Base-by-base conservation (phyloP, 179 eudicot species). In the Spergularia azorica region DNA sequence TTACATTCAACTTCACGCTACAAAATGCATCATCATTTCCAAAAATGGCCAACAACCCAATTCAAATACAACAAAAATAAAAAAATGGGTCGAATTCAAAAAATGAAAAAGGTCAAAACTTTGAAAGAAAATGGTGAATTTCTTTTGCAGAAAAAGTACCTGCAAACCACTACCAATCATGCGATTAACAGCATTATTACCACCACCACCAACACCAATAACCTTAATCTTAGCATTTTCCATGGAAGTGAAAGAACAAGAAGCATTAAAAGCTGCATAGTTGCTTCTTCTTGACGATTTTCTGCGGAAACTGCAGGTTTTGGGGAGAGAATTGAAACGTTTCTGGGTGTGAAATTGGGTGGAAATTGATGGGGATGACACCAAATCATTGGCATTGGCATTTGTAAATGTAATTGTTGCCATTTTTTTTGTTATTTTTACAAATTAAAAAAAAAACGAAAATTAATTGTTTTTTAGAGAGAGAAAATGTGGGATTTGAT, bases 141-240 rank as follows among this genome's bases (percentile, higher is more conserved):
- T 62, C n/a, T 20, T 68, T 21, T 20, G 50, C 5, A 2, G 38
- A 11, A 63, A 15, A 12, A 59, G n/a, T 50, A 95, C 99, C 86
- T 90, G 99, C 17, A 95, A 85, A 77, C 98, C 99, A 77, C 97
- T 89, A 67, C 90, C 91, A 88, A 96, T 89, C 99, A 96, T 96
- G 48, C 99, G 97, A 76, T 96, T 94, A 84, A 96, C 92, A 71
- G 99, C 99, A 88, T 96, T 96, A 80, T 96, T 96, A 48, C 98
- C 99, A 20, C 98, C 99, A 0, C 99, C 99, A 58, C 98, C 99
- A 67, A 96, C 96, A 72, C 99, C 99, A 26, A 96, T 83, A 67
- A 94, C 99, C 88, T 94, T 96, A 82, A 96, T 96, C 82, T 83
- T 96, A 69, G 99, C 98, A 54, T 84, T 79, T 12, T 91, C 97